Percentiles rank a stretch among this genome's conserved stretches.
phyloP scores from a whole-genome alignment of 2,329 filamentous ascomycete species.

The Zymoseptoria brevis region DNA sequence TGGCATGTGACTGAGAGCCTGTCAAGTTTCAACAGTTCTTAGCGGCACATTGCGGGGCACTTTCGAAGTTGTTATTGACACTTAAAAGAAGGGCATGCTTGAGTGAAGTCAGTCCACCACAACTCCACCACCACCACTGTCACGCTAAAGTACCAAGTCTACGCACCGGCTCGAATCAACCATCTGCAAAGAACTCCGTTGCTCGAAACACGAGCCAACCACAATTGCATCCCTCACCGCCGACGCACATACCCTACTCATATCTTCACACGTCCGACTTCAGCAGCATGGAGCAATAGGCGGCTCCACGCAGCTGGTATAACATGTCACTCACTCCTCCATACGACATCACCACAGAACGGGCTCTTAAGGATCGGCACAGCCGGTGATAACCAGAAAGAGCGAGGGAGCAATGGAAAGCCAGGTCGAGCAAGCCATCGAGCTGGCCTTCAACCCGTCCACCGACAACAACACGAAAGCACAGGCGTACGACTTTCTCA shows the following conservation, averaged over 20 bases:
- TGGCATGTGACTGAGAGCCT: background rate
- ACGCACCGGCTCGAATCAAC: background rate
- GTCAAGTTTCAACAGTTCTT: background rate
- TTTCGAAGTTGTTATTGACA: background rate
- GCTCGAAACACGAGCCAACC: background rate
- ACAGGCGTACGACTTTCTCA: constrained; percentile 74
- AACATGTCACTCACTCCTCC: background rate
- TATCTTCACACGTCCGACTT: background rate
- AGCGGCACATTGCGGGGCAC: background rate
- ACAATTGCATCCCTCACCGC: background rate
- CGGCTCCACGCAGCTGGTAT: background rate
- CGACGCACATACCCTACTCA: background rate
- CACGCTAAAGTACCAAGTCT: background rate
- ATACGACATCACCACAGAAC: background rate
- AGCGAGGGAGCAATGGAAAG: constrained; percentile 20
- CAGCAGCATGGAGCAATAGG: constrained; percentile 8
- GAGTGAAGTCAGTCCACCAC: no score
- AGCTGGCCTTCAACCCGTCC: constrained; percentile 79
- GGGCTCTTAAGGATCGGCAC: background rate
- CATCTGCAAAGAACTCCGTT: background rate
- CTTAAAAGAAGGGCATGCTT: no score
- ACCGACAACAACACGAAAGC: constrained; percentile 67
- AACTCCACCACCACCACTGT: background rate
- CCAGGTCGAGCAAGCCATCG: constrained; percentile 88
- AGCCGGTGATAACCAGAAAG: background rate